Conservation (phyloP, 2,329 filamentous ascomycete species). For the Aureobasidium namibiae region DNA sequence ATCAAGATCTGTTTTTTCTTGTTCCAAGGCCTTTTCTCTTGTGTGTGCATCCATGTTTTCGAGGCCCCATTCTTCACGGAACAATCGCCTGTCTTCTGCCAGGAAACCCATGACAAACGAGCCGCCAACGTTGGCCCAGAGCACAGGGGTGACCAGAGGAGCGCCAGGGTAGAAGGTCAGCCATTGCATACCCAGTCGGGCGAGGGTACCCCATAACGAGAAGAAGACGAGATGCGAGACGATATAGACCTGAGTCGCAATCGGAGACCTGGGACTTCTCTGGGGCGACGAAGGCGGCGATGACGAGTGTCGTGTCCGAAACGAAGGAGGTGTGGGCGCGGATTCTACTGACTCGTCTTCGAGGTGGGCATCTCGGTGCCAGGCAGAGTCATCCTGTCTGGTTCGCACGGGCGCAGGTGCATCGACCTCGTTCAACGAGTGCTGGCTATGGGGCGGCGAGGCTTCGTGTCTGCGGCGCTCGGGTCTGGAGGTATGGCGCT, state of each 20-base stretch:
- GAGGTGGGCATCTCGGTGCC: conserved; percentile 2
- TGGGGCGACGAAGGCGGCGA: not conserved
- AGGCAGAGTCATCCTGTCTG: not conserved
- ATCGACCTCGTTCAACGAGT: conserved; percentile 14
- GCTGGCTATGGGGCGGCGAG: not conserved
- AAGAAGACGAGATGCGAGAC: conserved; percentile 80
- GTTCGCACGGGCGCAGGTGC: conserved; percentile 16
- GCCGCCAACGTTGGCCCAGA: conserved; percentile 86
- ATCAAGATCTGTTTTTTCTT: conserved; percentile 29
- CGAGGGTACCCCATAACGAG: conserved; percentile 74
- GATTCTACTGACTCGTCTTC: conserved; percentile 39
- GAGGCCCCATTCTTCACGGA: conserved; percentile 58
- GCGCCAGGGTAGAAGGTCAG: conserved; percentile 72
- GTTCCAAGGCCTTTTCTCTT: conserved; percentile 29
- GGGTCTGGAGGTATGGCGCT: not conserved
- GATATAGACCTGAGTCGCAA: conserved; percentile 47
- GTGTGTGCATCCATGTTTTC: conserved; percentile 3
- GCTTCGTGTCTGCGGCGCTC: not conserved
- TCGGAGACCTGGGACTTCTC: not conserved
- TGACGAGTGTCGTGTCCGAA: conserved; percentile 12
- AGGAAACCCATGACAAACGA: conserved; percentile 81
- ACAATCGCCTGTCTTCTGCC: conserved; percentile 67
- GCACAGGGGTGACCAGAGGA: conserved; percentile 62
- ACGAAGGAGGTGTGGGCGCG: conserved; percentile 25
- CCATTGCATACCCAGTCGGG: conserved; percentile 69